Percentiles rank a stretch among this genome's conserved stretches.
phyloP scores from a whole-genome alignment of 495 filamentous ascomycete genomes.

The Chaetomium tenue region DNA sequence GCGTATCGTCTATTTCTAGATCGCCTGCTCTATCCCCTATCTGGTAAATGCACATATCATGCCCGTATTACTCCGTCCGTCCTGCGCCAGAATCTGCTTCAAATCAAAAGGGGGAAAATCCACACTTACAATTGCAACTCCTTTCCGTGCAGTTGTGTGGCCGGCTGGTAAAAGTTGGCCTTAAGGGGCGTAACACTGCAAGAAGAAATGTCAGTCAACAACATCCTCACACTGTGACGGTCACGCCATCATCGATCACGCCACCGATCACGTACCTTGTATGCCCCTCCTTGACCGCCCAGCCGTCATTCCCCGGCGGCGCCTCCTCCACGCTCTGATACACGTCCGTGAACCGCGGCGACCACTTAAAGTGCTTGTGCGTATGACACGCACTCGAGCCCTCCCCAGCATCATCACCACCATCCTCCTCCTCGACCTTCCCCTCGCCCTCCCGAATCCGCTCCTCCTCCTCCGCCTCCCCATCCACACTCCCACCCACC shows the following conservation, averaged over 20 bases:
- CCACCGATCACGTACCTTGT: constrained; percentile 63
- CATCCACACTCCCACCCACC: constrained; percentile 59
- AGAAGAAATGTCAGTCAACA: not conserved
- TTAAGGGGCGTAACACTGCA: constrained; percentile 82
- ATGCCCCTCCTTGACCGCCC: constrained; percentile 83
- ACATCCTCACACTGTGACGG: not conserved
- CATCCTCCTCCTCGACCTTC: constrained; percentile 34
- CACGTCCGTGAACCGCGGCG: constrained; percentile 82
- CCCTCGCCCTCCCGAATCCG: constrained; percentile 62
- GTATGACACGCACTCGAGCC: constrained; percentile 43
- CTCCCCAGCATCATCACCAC: constrained; percentile 23
- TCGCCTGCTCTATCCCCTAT: constrained; percentile 34
- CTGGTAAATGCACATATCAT: constrained; percentile 20
- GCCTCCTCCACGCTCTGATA: constrained; percentile 77
- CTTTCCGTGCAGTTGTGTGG: constrained; percentile 54
- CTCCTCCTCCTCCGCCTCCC: constrained; percentile 63
- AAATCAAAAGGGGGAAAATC: constrained; percentile 18
- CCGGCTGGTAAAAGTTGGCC: constrained; percentile 88
- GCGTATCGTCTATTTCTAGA: constrained; percentile 32
- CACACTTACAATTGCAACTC: constrained; percentile 89
- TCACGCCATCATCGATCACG: not conserved
- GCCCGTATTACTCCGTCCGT: constrained; percentile 17
- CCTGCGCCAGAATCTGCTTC: constrained; percentile 7
- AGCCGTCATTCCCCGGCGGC: constrained; percentile 86
- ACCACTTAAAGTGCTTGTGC: constrained; percentile 93